These are phyloP conservation scores for Selenicereus undatus DNA, from an alignment of 148 eudicot species.

Conservation along the genomic window DNA sequence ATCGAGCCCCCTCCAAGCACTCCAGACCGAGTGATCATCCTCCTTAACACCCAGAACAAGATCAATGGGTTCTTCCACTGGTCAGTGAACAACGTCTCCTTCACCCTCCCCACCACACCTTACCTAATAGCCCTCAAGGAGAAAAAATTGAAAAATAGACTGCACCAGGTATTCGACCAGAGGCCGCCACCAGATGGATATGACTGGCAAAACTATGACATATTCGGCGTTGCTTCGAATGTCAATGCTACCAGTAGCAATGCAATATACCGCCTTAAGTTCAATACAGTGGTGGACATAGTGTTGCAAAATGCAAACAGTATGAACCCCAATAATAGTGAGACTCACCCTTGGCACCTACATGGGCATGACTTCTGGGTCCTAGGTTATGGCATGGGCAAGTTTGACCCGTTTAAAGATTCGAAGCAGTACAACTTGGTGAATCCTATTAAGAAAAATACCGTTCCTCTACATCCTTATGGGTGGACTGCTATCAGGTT, in stretches of 20 bases:
- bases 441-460: slow-evolving; percentile 68
- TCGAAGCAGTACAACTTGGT: slow-evolving; percentile 49
- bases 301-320: slow-evolving; percentile 79
- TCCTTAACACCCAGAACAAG: slow-evolving; percentile 76
- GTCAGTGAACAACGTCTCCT: slow-evolving; percentile 79
- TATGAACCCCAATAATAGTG: slow-evolving; percentile 45
- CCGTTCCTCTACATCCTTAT: slow-evolving; percentile 65
- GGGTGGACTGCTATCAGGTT: slow-evolving; percentile 92
- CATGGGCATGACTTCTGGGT: slow-evolving; percentile 98
- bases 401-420: slow-evolving; percentile 49
- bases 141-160: slow-evolving; percentile 15
- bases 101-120: slow-evolving; percentile 64
- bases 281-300: slow-evolving; percentile 56
- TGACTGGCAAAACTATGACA: slow-evolving; percentile 47
- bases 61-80: slow-evolving; percentile 43
- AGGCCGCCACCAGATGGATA: slow-evolving; percentile 55
- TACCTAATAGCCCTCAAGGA: slow-evolving; percentile 63
- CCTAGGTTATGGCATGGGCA: slow-evolving; percentile 65
- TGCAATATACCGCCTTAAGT: slow-evolving; percentile 44
- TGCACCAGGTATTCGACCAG: slow-evolving; percentile 45
- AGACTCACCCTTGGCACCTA: slow-evolving; percentile 93
- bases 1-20: slow-evolving; percentile 46
- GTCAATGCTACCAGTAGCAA: slow-evolving; percentile 55
- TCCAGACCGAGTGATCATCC: slow-evolving; percentile 50
- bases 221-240: slow-evolving; percentile 32